phyloP scores from a whole-genome alignment of 2,329 filamentous ascomycete species.

The Parasarocladium wereldwijsianum region DNA sequence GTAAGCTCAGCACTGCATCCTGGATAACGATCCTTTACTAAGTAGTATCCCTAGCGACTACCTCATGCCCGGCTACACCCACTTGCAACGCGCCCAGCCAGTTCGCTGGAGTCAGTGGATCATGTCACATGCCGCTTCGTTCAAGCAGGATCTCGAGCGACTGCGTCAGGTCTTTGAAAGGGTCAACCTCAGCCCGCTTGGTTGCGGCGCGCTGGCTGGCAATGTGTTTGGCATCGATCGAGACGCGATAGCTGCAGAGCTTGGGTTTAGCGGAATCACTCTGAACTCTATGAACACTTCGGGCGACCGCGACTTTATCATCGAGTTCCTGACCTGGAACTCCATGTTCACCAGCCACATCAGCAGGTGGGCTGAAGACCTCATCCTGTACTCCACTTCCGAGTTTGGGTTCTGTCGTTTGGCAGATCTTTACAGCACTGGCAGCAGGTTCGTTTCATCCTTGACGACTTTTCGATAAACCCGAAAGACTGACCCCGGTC shows the following conservation, averaged over 20 bases:
- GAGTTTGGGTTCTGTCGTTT: conserved; percentile 11
- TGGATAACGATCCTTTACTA: conserved; percentile 8
- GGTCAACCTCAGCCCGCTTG: conserved; percentile 13
- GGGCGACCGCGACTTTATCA: conserved; percentile 57
- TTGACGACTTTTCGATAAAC: conserved; percentile 7
- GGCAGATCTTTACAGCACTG: conserved; percentile 12
- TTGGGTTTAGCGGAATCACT: conserved; percentile 55
- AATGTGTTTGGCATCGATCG: conserved; percentile 17
- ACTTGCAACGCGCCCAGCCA: conserved; percentile 13
- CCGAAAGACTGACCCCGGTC: conserved; percentile 6
- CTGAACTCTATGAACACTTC: conserved; percentile 59
- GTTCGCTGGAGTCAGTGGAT: conserved; percentile 12
- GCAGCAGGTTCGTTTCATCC: conserved; percentile 19
- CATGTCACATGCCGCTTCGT: conserved; percentile 10
- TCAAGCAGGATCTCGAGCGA: conserved; percentile 13
- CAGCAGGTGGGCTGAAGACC: conserved; percentile 56
- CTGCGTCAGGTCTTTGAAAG: conserved; percentile 11
- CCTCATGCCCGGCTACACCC: conserved; percentile 15
- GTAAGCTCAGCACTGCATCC: conserved; percentile 10
- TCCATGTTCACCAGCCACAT: conserved; percentile 57
- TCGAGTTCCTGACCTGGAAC: conserved; percentile 59
- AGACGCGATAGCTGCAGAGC: conserved; percentile 33
- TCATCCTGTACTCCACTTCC: conserved; percentile 38
- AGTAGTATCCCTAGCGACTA: conserved; percentile 11
- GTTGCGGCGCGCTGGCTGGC: conserved; percentile 13